Percentiles rank a stretch among this genome's conserved stretches.
phyloP scores from a whole-genome alignment of 2,329 filamentous ascomycete species.

The Microascus cirrosus region DNA sequence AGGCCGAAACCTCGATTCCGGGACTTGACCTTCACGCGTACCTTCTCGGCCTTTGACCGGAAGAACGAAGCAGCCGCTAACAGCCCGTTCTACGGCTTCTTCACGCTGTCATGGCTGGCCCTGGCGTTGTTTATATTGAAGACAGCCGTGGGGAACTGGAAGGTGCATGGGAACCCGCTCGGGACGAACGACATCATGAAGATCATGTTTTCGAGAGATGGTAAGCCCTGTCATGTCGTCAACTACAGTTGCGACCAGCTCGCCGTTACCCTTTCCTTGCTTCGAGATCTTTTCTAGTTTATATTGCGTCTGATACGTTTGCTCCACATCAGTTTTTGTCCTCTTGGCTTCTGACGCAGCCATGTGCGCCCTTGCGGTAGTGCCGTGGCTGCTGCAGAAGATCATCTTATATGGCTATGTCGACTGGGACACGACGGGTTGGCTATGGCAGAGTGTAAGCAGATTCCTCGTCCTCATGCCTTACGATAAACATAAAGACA shows the following conservation, averaged over 20 bases:
- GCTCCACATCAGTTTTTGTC: constrained; percentile 29
- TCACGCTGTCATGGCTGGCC: constrained; percentile 66
- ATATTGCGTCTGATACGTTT: neutral
- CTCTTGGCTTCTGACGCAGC: constrained; percentile 53
- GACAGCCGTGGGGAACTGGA: constrained; percentile 58
- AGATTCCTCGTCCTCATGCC: neutral
- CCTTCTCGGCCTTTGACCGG: constrained; percentile 65
- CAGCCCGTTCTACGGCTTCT: constrained; percentile 69
- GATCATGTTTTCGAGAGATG: constrained; percentile 48
- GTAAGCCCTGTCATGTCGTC: constrained; percentile 14
- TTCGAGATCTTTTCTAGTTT: neutral
- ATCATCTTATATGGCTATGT: constrained; percentile 47
- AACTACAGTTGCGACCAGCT: neutral
- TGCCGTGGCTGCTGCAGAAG: constrained; percentile 56
- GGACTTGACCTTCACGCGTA: constrained; percentile 56
- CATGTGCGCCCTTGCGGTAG: constrained; percentile 55
- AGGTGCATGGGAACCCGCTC: constrained; percentile 54
- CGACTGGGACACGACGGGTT: constrained; percentile 57
- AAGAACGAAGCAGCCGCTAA: constrained; percentile 54
- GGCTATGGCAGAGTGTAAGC: constrained; percentile 59
- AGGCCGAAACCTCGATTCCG: constrained; percentile 19
- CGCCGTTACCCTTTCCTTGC: neutral
- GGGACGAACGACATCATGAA: constrained; percentile 62
- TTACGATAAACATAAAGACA: neutral
- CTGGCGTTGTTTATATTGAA: constrained; percentile 56